phyloP scores from a whole-genome alignment of 2,329 filamentous ascomycete species.

The Fusarium piperis region DNA sequence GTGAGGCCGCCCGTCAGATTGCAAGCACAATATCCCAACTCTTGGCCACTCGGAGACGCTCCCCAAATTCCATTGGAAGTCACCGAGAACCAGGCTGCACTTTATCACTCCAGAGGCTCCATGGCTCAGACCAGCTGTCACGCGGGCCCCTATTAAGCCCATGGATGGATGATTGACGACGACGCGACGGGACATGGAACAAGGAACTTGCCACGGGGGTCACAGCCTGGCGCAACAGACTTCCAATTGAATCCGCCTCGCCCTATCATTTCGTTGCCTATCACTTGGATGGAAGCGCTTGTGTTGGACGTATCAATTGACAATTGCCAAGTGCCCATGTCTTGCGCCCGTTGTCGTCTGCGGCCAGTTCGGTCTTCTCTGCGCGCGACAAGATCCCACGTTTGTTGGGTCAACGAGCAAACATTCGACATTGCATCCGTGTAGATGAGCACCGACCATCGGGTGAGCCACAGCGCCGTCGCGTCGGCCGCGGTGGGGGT shows the following conservation, averaged over 20 bases:
- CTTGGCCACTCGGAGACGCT: constrained; percentile 1
- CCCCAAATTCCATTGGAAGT: not conserved
- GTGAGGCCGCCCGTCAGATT: constrained; percentile 23
- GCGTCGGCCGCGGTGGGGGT: constrained; percentile 8
- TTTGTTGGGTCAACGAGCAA: not conserved
- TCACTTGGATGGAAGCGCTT: not conserved
- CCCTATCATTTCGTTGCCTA: not conserved
- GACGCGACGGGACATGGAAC: not conserved
- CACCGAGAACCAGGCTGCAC: not conserved
- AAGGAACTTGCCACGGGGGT: constrained; percentile 1
- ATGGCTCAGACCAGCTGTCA: constrained; percentile 1
- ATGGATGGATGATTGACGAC: not conserved
- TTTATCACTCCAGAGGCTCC: not conserved
- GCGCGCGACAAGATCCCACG: not conserved
- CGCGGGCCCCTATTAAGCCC: not conserved
- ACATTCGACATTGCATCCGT: not conserved
- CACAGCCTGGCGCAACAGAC: not conserved
- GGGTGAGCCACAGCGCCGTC: constrained; percentile 2
- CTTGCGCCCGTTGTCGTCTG: not conserved
- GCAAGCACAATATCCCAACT: not conserved
- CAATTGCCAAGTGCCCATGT: not conserved
- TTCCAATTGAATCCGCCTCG: not conserved
- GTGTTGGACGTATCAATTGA: not conserved
- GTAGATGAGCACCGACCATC: not conserved
- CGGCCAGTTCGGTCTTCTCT: not conserved